phyloP scores from a whole-genome alignment of 768 basidiomycete genomes.

The Pisolithus orientalis region DNA sequence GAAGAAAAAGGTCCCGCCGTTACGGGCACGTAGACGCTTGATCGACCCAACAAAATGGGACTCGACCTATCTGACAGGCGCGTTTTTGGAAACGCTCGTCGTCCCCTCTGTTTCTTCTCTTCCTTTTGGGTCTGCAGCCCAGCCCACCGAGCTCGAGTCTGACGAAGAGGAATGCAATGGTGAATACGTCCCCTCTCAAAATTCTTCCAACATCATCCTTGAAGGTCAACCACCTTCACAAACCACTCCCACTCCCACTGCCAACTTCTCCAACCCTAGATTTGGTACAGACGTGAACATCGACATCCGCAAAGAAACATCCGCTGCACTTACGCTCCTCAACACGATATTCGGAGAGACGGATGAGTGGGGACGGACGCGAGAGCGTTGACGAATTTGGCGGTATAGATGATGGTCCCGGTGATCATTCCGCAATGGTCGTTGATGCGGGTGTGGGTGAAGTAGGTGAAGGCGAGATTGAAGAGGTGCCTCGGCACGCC shows the following conservation, averaged over 20 bases:
- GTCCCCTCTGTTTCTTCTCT: not conserved
- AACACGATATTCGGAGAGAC: conserved; percentile 47
- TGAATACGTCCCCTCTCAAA: too few relatives aligned
- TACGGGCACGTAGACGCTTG: conserved; percentile 51
- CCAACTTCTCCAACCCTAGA: too few relatives aligned
- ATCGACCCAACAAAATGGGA: conserved; percentile 75
- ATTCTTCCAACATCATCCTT: too few relatives aligned
- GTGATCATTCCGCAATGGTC: not conserved
- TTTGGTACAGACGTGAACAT: not conserved
- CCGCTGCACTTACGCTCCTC: conserved; percentile 31
- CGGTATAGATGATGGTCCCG: conserved; percentile 14
- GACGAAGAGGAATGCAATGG: too few relatives aligned
- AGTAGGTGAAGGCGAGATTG: conserved; percentile 20
- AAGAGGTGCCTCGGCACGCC: too few relatives aligned
- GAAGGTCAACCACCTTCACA: too few relatives aligned
- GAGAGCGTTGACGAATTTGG: conserved; percentile 58
- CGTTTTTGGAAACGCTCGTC: conserved; percentile 46
- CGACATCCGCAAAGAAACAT: conserved; percentile 10
- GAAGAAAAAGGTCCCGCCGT: conserved; percentile 45
- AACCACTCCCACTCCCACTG: too few relatives aligned
- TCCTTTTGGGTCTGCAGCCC: too few relatives aligned
- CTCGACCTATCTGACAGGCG: conserved; percentile 62
- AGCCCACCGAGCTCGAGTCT: too few relatives aligned
- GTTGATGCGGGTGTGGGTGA: conserved; percentile 12
- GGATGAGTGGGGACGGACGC: conserved; percentile 52